phyloP scores from a whole-genome alignment of 805 yeast genomes.

The Cyberlindnera misumaiensis region DNA sequence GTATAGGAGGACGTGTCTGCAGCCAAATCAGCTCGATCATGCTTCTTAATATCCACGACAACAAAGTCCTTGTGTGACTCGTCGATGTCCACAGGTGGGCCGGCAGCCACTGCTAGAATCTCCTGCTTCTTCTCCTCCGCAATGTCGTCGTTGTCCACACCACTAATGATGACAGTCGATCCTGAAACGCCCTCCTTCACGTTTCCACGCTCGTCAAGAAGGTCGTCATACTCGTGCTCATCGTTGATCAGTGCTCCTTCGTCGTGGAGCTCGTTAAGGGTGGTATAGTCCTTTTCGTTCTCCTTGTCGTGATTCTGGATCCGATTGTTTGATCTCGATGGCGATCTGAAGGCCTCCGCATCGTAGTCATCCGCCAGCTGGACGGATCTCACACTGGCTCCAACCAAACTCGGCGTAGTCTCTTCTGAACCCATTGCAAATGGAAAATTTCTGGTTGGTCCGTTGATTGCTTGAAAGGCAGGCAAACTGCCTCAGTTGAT shows the following conservation, averaged over 20 bases:
- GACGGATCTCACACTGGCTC: slow-evolving; percentile 19
- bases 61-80: slow-evolving; percentile 18
- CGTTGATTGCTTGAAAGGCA: not conserved
- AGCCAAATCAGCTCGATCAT: slow-evolving; percentile 1
- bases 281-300: slow-evolving; percentile 16
- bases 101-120: slow-evolving; percentile 1
- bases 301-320: slow-evolving; percentile 2
- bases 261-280: slow-evolving; percentile 29
- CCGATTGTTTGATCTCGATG: slow-evolving; percentile 8
- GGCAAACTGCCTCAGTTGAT: too few species aligned
- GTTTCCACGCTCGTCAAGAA: slow-evolving; percentile 48
- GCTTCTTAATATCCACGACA: slow-evolving; percentile 18
- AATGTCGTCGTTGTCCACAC: slow-evolving; percentile 7
- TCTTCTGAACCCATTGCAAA: slow-evolving; percentile 7
- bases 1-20: not conserved
- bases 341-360: slow-evolving; percentile 7
- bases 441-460: not conserved
- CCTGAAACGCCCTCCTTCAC: slow-evolving; percentile 28
- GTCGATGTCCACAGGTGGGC: slow-evolving; percentile 7
- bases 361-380: slow-evolving; percentile 12
- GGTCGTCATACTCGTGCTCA: slow-evolving; percentile 46
- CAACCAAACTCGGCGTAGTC: slow-evolving; percentile 19
- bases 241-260: slow-evolving; percentile 51
- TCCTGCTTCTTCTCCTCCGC: slow-evolving; percentile 3
- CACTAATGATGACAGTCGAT: slow-evolving; percentile 11